Percentiles rank a stretch among this genome's conserved stretches.
phyloP scores from a whole-genome alignment of 2,329 filamentous ascomycete species.

The Talaromyces piceae region DNA sequence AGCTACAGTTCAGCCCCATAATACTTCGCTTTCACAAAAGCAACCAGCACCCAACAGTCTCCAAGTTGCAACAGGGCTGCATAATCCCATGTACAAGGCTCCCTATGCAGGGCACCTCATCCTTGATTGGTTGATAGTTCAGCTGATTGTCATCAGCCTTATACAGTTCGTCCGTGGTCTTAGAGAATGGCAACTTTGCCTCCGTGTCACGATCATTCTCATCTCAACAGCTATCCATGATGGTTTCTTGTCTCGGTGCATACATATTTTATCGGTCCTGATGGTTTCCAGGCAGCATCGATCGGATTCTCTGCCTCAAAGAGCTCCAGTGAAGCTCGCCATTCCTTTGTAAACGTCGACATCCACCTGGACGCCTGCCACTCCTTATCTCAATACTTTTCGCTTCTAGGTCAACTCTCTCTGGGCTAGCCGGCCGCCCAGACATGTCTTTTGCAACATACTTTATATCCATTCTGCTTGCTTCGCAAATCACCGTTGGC shows the following conservation, averaged over 20 bases:
- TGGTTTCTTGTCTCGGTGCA: neutral
- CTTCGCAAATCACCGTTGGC: neutral
- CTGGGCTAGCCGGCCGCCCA: neutral
- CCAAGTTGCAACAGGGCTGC: neutral
- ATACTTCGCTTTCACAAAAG: neutral
- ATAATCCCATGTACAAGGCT: neutral
- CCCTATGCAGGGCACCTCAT: no score
- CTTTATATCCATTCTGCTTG: neutral
- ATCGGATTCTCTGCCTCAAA: neutral
- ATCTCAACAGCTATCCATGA: neutral
- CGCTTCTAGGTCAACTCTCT: neutral
- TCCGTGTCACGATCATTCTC: no score
- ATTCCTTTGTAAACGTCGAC: neutral
- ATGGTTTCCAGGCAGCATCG: neutral
- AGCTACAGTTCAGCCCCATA: neutral
- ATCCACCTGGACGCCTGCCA: neutral
- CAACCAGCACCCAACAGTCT: neutral
- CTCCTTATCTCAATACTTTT: neutral
- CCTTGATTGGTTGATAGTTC: no score
- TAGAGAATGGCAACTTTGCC: no score
- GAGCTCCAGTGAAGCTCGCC: neutral
- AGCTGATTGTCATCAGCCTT: no score
- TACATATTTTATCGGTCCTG: neutral
- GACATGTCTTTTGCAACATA: neutral
- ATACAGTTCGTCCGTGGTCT: no score